Evolutionary conservation across 148 eudicot genomes (phyloP), one percentile per base, ranked within the genome.

Genomic region (Oxyria digyna): DNA sequence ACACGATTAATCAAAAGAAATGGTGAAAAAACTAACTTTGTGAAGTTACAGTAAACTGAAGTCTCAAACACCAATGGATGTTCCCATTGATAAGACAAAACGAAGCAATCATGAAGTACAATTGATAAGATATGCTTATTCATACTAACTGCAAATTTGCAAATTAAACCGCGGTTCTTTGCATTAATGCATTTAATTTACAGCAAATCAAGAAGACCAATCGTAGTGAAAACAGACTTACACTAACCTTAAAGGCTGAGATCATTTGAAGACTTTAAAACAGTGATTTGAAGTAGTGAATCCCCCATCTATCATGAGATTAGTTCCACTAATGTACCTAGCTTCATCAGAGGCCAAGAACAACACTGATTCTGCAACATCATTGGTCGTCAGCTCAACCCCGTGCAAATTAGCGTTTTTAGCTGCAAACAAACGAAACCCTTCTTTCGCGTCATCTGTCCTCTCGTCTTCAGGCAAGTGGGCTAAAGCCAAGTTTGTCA

Each of bases 271-370:
- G 3, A 91, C 96, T 62, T 74, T 77, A 2, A 91, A 78, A 3
- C 73, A 62, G 76, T 94, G 99, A 75, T 88, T 85, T 3, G 80
- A 69, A 63, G 74, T 80, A 13, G 82, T 78, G 70, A 94, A 85
- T 6, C 96, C 99, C 29, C 99, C 99, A 80, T 94, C 99, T 43
- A 94, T 84, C 87, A 91, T 82, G 18, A 94, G 85, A 80, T 94
- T 94, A 66, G 33, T 78, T 66, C 99, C 99, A 50, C 99, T 94
- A 9, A 91, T 65, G 29, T 91, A 94, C 76, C 89, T 91, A 1
- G 97, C 83, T 12, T 94, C 99, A 38, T 94, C 99, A 35, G 93
- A 91, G 0, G 96, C 96, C 77, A 94, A 83, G 78, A 94, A 94
- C 20, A 94, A 48, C 71, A 88, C 99, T 0, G 96, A 79, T 37